Conservation (phyloP, 2,329 filamentous ascomycete genomes). For the Amesomyces nigricolor region DNA sequence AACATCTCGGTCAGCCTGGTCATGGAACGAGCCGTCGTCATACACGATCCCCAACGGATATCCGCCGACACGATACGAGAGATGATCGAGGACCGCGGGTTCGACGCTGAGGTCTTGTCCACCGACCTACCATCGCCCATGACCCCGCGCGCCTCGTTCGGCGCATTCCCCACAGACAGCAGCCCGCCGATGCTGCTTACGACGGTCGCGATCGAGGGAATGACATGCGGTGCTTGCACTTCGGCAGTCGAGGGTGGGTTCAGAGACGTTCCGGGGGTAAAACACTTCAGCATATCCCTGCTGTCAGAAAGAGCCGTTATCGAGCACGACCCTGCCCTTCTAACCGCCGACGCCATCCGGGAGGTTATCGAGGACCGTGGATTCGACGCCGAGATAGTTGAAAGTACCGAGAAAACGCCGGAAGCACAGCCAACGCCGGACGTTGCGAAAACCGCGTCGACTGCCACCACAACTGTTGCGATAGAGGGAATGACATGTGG, state of each 20-base stretch:
- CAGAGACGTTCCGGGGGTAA: conserved; percentile 66
- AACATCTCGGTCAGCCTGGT: conserved; percentile 88
- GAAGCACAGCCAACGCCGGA: conserved; percentile 31
- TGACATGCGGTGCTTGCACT: conserved; percentile 89
- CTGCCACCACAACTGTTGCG: conserved; percentile 73
- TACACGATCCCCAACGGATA: conserved; percentile 74
- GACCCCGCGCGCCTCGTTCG: conserved; percentile 32
- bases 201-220: conserved; percentile 73
- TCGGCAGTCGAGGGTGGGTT: conserved; percentile 79
- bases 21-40: conserved; percentile 91
- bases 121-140: conserved; percentile 63
- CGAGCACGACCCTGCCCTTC: conserved; percentile 61
- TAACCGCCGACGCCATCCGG: conserved; percentile 49
- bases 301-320: conserved; percentile 81
- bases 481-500: conserved; percentile 98
- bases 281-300: conserved; percentile 73
- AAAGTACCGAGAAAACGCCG: conserved; percentile 52
- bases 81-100: conserved; percentile 85
- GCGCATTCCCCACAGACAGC: conserved; percentile 35
- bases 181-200: conserved; percentile 52
- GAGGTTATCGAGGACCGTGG: conserved; percentile 65
- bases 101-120: conserved; percentile 83
- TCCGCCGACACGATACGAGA: conserved; percentile 72
- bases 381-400: conserved; percentile 73
- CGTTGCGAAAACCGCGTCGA: conserved; percentile 33